Evolutionary conservation across 805 yeast genomes (phyloP).

Genomic region (Ogataea minuta): DNA sequence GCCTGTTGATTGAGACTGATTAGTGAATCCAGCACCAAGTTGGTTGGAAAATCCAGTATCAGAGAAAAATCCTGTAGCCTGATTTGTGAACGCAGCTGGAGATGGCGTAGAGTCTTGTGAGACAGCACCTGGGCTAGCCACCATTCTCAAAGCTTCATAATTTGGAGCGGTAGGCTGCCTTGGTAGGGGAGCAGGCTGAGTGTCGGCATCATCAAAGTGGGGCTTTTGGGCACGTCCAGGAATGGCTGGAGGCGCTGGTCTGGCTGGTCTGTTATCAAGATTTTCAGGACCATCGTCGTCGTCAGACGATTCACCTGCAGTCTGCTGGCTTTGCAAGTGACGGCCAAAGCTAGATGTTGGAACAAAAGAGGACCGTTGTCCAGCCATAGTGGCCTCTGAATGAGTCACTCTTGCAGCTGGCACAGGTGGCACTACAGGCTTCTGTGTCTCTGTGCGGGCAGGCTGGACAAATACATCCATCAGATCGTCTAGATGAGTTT

Average conservation of each 20-base stretch:
- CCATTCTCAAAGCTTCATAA: conserved; percentile 45
- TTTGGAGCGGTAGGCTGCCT: conserved; percentile 31
- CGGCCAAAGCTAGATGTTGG: conserved; percentile 90
- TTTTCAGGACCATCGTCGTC: conserved; percentile 39
- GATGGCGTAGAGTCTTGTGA: conserved; percentile 21
- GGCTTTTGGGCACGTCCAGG: conserved; percentile 38
- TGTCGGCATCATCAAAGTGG: conserved; percentile 24
- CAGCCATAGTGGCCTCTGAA: conserved; percentile 21
- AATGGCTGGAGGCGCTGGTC: conserved; percentile 31
- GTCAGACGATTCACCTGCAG: conserved; percentile 33
- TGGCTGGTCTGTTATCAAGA: conserved; percentile 24
- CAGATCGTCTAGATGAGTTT: conserved; percentile 61
- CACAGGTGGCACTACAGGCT: conserved; percentile 31
- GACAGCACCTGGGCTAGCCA: conserved; percentile 4
- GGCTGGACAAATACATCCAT: conserved; percentile 51
- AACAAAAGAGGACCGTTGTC: conserved; percentile 49
- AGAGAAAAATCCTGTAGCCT: conserved; percentile 3
- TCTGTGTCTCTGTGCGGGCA: conserved; percentile 24
- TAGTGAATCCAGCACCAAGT: conserved; percentile 1
- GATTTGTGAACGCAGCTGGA: conserved; percentile 15
- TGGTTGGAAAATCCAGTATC: conserved; percentile 1
- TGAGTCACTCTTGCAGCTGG: conserved; percentile 27
- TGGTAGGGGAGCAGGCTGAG: conserved; percentile 14
- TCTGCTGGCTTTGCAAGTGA: conserved; percentile 43
- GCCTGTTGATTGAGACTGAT: conserved; percentile 1